These are phyloP conservation scores for Dothideomycetidae sp. DNA, from an alignment of 2,329 filamentous ascomycete genomes.

Conservation along the genomic window DNA sequence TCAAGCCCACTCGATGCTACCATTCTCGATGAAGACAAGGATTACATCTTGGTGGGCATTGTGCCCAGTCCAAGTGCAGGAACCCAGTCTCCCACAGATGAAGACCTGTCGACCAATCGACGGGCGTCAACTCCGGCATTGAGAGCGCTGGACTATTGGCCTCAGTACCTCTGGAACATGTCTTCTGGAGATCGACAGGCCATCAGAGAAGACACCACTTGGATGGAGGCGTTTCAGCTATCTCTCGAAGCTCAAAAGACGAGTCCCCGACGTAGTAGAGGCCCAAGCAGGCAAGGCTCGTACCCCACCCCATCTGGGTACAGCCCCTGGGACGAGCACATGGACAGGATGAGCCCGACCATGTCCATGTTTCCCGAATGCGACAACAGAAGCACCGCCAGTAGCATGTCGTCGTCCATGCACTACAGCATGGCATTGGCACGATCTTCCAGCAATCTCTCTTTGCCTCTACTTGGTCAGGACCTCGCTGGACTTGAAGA, in stretches of 20 bases:
- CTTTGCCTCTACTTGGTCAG: not conserved
- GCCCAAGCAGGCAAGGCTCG: not conserved
- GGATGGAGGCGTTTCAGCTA: not conserved
- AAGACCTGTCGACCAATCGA: not conserved
- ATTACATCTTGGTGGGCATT: not conserved
- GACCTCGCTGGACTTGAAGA: not conserved
- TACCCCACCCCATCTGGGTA: not conserved
- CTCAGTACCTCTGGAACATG: not conserved
- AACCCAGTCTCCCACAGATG: not conserved
- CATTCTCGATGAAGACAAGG: not conserved
- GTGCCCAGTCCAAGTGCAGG: not conserved
- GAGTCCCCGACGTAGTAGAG: not conserved
- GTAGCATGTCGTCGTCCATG: conserved; percentile 7
- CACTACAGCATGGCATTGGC: not conserved
- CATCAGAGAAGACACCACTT: not conserved
- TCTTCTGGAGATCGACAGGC: not conserved
- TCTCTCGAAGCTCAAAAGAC: not conserved
- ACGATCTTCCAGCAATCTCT: not conserved
- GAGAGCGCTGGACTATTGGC: not conserved
- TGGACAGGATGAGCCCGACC: not conserved
- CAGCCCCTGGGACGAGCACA: conserved; percentile 1
- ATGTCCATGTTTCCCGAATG: conserved; percentile 1
- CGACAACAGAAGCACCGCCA: conserved; percentile 1
- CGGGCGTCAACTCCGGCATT: not conserved
- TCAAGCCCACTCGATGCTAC: too few relatives aligned